Evolutionary conservation across 768 basidiomycete genomes (phyloP), one percentile per base, ranked within the genome.

Genomic region (Tremella mesenterica): DNA sequence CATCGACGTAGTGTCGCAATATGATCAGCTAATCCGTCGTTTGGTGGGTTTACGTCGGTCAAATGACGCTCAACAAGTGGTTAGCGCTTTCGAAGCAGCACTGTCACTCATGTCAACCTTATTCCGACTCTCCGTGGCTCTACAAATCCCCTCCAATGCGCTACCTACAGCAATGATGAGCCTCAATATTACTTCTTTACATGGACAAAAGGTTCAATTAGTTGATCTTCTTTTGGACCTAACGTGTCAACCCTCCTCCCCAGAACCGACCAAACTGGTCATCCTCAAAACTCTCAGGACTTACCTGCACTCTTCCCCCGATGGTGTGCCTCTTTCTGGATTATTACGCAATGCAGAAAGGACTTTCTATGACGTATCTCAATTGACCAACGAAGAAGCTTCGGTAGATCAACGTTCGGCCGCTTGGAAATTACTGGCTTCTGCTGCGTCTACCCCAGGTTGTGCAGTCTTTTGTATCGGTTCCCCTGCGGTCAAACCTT

Each of bases 391-490:
- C 14, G 33, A 20, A 10, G 57, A 54, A 30, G 44, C 47, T 26
- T 23, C 25, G 10, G 30, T 20, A n/a, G 57, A 55, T 38, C 46
- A 59, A n/a, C 41, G 53, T 8, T 54, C 68, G 8, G 80, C 85
- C 0, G 81, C 87, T 4, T 96, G 92, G 91, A 80, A 79, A 57
- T 85, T 93, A 58, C 83, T 93, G 33, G 75, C 85, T 0, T 77
- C 87, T 16, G 84, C 86, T 1, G 81, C 92, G 13, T 83, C 87
- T 61, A 85, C 84, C 56, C 89, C 92, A 0, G 88, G 91, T 0
- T 76, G 93, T 4, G 62, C 65, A 83, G 85, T 1, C 78, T 82
- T 50, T 76, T 95, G 25, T 83, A 67, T 60, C 29, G 65, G 53
- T 13, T 52, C 50, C 23, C 56, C 62, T 21, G 59, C 72, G 50